Evolutionary conservation across 2,329 filamentous ascomycete genomes (phyloP).

Genomic region (Diaporthe destruens): DNA sequence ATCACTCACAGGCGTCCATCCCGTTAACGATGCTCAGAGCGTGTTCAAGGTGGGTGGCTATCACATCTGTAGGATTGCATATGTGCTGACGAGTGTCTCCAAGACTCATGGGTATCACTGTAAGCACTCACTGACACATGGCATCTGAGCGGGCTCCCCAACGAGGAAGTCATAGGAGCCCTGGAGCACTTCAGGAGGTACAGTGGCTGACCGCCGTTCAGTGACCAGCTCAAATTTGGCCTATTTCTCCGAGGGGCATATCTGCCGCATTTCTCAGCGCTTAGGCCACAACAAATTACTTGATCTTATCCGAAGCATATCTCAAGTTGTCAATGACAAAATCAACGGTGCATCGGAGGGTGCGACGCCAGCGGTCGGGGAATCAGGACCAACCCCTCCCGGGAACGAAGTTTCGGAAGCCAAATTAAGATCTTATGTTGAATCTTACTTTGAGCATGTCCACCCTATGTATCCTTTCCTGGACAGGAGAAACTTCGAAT

Average conservation of each 20-base stretch:
- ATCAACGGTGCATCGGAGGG: not conserved
- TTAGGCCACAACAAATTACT: not conserved
- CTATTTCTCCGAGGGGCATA: not conserved
- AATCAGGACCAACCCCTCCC: not conserved
- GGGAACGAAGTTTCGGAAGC: not conserved
- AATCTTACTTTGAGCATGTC: slow-evolving; percentile 6
- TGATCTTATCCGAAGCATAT: not conserved
- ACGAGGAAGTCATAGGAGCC: too few relatives aligned
- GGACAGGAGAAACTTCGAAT: not conserved
- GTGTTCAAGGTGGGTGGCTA: not conserved
- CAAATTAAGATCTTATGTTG: not conserved
- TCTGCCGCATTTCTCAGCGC: not conserved
- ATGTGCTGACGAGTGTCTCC: not conserved
- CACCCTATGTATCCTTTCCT: slow-evolving; percentile 15
- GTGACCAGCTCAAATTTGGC: slow-evolving; percentile 13
- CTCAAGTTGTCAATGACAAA: not conserved
- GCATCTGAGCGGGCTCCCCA: too few relatives aligned
- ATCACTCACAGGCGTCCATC: not conserved
- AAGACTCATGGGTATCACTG: not conserved
- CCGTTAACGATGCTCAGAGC: not conserved
- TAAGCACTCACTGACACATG: not conserved
- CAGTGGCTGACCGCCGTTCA: not conserved
- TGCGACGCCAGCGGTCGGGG: not conserved
- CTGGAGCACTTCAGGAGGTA: too few relatives aligned
- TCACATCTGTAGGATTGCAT: too few relatives aligned